Percentiles rank a stretch among this genome's conserved stretches.
Evolutionary conservation across 202 grass and related monocot genomes (phyloP).

Genomic region (Setaria italica): DNA sequence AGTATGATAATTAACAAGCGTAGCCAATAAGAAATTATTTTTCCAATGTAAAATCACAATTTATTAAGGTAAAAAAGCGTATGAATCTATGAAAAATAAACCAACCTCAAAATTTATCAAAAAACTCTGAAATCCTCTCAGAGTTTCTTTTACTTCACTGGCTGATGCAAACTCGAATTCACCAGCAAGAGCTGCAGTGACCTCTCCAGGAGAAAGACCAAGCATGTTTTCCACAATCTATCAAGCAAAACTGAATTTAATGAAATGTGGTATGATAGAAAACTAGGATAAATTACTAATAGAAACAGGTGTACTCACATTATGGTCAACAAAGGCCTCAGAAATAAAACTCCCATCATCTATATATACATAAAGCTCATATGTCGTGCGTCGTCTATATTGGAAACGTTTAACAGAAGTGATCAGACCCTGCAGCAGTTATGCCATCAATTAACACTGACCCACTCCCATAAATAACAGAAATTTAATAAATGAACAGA

Average conservation of each 20-base stretch:
- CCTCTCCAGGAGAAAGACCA: constrained; percentile 72
- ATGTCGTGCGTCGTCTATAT: constrained; percentile 55
- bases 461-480: constrained; percentile 10
- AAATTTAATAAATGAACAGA: constrained; percentile 28
- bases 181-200: constrained; percentile 62
- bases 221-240: constrained; percentile 74
- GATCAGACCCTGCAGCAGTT: constrained; percentile 70
- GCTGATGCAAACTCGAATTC: constrained; percentile 39
- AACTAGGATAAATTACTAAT: constrained; percentile 26
- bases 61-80: not conserved
- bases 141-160: constrained; percentile 52
- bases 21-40: not conserved
- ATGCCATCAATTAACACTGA: constrained; percentile 28
- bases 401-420: constrained; percentile 72
- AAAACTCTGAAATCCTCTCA: constrained; percentile 67
- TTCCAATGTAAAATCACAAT: constrained; percentile 19
- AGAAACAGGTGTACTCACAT: constrained; percentile 58
- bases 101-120: constrained; percentile 82
- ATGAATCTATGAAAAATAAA: constrained; percentile 34
- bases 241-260: constrained; percentile 20
- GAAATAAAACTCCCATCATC: constrained; percentile 96
- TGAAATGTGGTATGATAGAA: constrained; percentile 6
- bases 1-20: constrained; percentile 27
- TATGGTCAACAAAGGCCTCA: constrained; percentile 64
- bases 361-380: constrained; percentile 74